phyloP scores from a whole-genome alignment of 768 basidiomycete species.

The Suillus cothurnatus region DNA sequence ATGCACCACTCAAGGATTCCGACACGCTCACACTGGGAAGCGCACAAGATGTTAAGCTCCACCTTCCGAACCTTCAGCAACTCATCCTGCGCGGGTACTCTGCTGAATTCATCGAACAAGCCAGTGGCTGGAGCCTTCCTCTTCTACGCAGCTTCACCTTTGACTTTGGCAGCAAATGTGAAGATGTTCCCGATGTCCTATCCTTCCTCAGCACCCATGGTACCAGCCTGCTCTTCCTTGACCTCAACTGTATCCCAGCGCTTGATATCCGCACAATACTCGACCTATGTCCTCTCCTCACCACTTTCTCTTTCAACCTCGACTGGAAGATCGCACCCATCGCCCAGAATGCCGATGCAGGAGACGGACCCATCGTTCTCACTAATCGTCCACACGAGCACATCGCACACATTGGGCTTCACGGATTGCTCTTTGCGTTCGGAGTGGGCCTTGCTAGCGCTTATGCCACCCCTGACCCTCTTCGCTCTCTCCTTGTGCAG shows the following conservation, averaged over 20 bases:
- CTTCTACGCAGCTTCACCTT: conserved; percentile 59
- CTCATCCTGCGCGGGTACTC: conserved; percentile 63
- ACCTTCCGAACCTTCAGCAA: conserved; percentile 58
- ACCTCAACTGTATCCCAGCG: conserved; percentile 58
- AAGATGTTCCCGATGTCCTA: conserved; percentile 58
- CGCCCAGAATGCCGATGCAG: conserved; percentile 18
- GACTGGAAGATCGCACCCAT: conserved; percentile 61
- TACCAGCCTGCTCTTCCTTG: conserved; percentile 58
- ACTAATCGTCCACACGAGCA: conserved; percentile 55
- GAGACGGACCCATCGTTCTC: conserved; percentile 38
- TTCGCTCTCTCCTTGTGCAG: conserved; percentile 46
- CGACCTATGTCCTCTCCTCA: conserved; percentile 62
- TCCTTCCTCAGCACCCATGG: conserved; percentile 66
- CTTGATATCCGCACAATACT: conserved; percentile 63
- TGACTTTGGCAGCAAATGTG: conserved; percentile 39
- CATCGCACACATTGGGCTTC: conserved; percentile 65
- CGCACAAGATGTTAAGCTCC: conserved; percentile 55
- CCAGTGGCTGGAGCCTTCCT: conserved; percentile 66
- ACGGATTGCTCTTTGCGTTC: conserved; percentile 70
- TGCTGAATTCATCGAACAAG: conserved; percentile 70
- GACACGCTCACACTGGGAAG: conserved; percentile 60
- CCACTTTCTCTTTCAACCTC: conserved; percentile 69
- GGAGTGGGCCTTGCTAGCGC: conserved; percentile 57
- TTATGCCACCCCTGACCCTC: conserved; percentile 43
- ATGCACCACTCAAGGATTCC: conserved; percentile 29